Percentiles rank a stretch among this genome's conserved stretches.
These are phyloP conservation scores for Kalmusia sp. DNA, from an alignment of 2,329 filamentous ascomycete genomes.

Conservation along the genomic window DNA sequence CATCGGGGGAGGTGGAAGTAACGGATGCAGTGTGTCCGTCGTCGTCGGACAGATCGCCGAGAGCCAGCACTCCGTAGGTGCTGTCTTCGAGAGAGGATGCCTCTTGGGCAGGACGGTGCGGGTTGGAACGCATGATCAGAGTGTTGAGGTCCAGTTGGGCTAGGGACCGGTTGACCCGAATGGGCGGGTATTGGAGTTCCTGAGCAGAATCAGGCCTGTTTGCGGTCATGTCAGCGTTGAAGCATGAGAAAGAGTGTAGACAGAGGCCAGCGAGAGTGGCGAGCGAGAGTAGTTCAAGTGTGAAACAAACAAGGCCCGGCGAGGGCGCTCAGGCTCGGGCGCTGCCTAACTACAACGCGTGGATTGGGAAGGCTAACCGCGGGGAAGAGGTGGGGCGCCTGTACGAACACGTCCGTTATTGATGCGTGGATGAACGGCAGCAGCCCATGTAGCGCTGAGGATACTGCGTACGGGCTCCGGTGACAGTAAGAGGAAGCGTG, in stretches of 20 bases:
- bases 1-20: constrained; percentile 44
- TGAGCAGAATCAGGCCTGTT: constrained; percentile 33
- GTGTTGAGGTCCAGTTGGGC: constrained; percentile 41
- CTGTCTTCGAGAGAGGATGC: constrained; percentile 44
- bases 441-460: not conserved
- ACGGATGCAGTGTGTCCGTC: constrained; percentile 47
- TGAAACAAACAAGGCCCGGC: constrained; percentile 7
- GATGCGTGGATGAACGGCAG: not conserved
- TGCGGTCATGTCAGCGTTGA: constrained; percentile 38
- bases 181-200: constrained; percentile 40
- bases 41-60: constrained; percentile 45
- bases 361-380: constrained; percentile 22
- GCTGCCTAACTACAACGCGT: constrained; percentile 28
- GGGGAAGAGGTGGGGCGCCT: constrained; percentile 20
- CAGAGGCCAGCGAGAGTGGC: constrained; percentile 1
- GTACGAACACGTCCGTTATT: constrained; percentile 13
- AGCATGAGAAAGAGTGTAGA: constrained; percentile 15
- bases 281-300: constrained; percentile 3
- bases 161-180: constrained; percentile 38
- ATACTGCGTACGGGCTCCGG: not conserved
- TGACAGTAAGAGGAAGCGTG: not conserved
- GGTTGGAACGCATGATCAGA: constrained; percentile 43
- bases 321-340: constrained; percentile 11
- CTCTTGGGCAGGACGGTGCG: constrained; percentile 33
- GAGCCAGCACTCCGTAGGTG: constrained; percentile 38